phyloP scores from a whole-genome alignment of 805 yeast genomes.

The Yamadazyma olivae region DNA sequence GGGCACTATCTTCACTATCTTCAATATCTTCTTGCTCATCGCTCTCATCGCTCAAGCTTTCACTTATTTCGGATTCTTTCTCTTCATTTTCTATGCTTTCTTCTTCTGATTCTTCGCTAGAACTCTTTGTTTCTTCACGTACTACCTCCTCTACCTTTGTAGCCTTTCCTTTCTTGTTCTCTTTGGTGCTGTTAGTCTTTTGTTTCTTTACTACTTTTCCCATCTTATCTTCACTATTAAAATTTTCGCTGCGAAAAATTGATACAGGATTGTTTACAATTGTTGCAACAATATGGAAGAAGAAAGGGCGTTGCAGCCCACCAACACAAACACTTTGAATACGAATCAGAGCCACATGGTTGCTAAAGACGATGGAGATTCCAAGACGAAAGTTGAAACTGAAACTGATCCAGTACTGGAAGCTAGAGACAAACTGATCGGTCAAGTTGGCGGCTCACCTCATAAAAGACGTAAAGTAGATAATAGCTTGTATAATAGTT shows the following conservation, averaged over 20 bases:
- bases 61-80: background rate
- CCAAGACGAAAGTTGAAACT: too few species aligned
- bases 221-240: conserved; percentile 5
- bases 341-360: too few species aligned
- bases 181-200: background rate
- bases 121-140: background rate
- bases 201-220: conserved; percentile 5
- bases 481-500: conserved; percentile 4
- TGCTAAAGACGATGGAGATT: too few species aligned
- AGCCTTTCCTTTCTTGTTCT: background rate
- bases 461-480: conserved; percentile 5
- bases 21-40: background rate
- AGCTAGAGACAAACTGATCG: too few species aligned
- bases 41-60: conserved; percentile 2
- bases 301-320: too few species aligned
- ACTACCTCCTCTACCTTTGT: background rate
- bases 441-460: conserved; percentile 3
- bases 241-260: too few species aligned
- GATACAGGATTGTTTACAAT: too few species aligned
- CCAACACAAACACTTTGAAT: too few species aligned
- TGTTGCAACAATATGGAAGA: too few species aligned
- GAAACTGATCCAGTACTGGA: too few species aligned
- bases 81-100: conserved; percentile 1
- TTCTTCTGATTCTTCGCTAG: too few species aligned
- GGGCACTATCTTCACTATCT: conserved; percentile 3